These are phyloP conservation scores for Oxyria digyna DNA, from an alignment of 148 eudicot genomes.

Conservation along the genomic window DNA sequence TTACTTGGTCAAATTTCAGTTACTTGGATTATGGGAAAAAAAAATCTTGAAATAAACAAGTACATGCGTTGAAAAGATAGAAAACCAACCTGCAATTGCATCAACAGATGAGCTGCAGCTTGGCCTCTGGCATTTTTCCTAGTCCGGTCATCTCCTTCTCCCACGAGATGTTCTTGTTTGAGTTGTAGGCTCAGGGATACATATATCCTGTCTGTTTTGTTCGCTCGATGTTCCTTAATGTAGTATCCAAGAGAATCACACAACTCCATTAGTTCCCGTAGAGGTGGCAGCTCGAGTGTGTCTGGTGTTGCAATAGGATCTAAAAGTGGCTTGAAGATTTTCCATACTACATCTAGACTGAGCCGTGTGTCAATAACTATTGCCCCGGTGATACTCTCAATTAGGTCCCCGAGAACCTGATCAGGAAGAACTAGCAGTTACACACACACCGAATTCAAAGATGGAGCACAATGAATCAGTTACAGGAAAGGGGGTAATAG, in stretches of 20 bases:
- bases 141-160: constrained; percentile 52
- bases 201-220: constrained; percentile 24
- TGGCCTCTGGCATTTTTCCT: constrained; percentile 70
- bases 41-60: not conserved
- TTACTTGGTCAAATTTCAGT: not conserved
- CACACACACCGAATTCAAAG: not conserved
- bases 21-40: not conserved
- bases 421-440: constrained; percentile 1
- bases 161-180: constrained; percentile 38
- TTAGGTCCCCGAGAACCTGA: constrained; percentile 79
- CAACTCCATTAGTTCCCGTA: constrained; percentile 62
- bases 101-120: constrained; percentile 63
- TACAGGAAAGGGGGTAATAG: too few relatives aligned
- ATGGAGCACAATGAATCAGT: too few relatives aligned
- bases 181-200: constrained; percentile 61
- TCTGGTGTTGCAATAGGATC: constrained; percentile 82
- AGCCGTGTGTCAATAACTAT: constrained; percentile 72
- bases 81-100: constrained; percentile 45
- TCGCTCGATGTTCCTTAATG: constrained; percentile 31
- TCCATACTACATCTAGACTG: constrained; percentile 75
- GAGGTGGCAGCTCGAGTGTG: constrained; percentile 74
- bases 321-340: constrained; percentile 53
- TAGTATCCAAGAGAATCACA: constrained; percentile 81
- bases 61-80: not conserved
- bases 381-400: constrained; percentile 93